Base-by-base conservation (phyloP, 2,329 filamentous ascomycete species). In the Pyrenophora seminiperda region DNA sequence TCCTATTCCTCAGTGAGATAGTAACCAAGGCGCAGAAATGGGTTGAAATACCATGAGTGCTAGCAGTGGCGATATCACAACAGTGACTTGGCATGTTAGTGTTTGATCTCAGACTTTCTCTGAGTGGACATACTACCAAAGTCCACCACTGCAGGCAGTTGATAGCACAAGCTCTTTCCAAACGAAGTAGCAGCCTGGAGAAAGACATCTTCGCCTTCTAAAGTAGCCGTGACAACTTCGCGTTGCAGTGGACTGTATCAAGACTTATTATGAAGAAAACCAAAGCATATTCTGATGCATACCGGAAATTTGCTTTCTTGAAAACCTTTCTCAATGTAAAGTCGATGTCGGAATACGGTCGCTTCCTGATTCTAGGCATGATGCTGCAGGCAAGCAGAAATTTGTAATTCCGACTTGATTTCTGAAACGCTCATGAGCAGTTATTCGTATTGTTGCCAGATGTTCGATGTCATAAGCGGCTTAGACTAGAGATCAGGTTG, bases 161-260 rank as follows among this genome's bases (percentile, higher is more conserved):
- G 92, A 69, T 93, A 97, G 76, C 93, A 97, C 44, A 97, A 74
- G 66, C 90, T 95, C 74, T 97, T 97, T 33, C 92, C 93, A 71
- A 97, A 97, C 7, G 88, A 90, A 3, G 89, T 92, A 46, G 89
- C 89, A 38, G 93, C 93, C 73, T 97, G 93, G 1, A 97, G 82
- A 67, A 96, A 97, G 34, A 97, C 88, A 86, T 97, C 93, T 56
- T 92, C 81, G 13, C 90, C 88, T 47, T 88, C 84, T 7, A 97
- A 79, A 2, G 90, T 89, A 6, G 90, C 89, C 50, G 82, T 80
- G 47, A 97, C 93, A 48, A 97, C 91, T 66, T 97, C 91, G 52
- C 90, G 85, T 69, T 97, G 93, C 30, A 89, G 78, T 9, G 91
- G 91, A 62, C 91, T 91, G 54, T 40, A 15, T 15, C 4, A 11